Evolutionary conservation across 1,139 yeast genomes (phyloP), one percentile per base, ranked within the genome.

Genomic region (Scheffersomyces titani): DNA sequence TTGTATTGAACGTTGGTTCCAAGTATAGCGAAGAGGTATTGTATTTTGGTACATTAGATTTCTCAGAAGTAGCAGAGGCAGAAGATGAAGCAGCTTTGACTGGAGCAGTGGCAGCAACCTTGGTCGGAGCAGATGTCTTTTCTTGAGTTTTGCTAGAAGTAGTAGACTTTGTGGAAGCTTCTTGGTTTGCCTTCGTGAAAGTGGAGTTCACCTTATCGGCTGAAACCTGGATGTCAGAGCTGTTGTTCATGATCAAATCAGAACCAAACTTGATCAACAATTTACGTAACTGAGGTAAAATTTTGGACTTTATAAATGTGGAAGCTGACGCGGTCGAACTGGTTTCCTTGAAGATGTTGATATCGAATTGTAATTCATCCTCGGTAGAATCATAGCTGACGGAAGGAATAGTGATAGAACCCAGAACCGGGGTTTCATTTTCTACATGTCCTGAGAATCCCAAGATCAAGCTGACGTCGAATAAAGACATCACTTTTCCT

Each of bases 401-500:
- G 71, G 96, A 99, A 3, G 99, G 99, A 51, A 94, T 75, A 4
- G 86, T 83, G 59, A 94, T 87, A 19, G 89, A 81, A 13, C 99
- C 99, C 11, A 56, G 55, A 47, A 60, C 61, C 54, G 77, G 80
- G 45, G 80, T 79, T 2, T 63, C 64, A 11, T 70, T 70, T 9
- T 70, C 76, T 46, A 70, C 73, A 44, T 44, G 52, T 9, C 96
- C 94, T 6, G 72, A 72, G 65, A 87, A 85, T n/a, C 78, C 80
- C 59, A 93, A 71, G 1, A 83, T 86, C 56, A 93, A 64, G 61
- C 87, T 83, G 70, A 96, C 77, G 69, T 94, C 99, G 72, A 91
- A 94, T 59, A 94, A 77, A 3, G 97, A 90, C 65, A 94, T 93
- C 49, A 94, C 96, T 71, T 94, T 93, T 19, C 99, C 99, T 74